Evolutionary conservation across 805 yeast genomes (phyloP).

Genomic region (Saturnispora kantuleensis): DNA sequence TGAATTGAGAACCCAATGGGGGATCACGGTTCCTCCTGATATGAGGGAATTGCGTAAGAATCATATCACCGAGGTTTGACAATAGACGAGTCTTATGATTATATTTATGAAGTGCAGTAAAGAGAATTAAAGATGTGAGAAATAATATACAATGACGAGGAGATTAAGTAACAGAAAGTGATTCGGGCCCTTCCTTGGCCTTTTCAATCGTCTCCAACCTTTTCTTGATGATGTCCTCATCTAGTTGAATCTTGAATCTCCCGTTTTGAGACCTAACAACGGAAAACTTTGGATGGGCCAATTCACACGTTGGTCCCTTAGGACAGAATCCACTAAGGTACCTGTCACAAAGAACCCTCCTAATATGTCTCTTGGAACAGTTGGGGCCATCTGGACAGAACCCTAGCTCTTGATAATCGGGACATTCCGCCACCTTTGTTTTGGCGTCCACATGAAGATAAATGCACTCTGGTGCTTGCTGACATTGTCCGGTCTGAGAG

Average conservation of each 20-base stretch:
- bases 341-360: conserved; percentile 66
- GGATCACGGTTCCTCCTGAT: conserved; percentile 72
- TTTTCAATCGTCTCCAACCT: conserved; percentile 14
- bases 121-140: background rate
- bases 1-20: conserved; percentile 61
- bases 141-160: background rate
- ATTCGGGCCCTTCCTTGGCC: conserved; percentile 1
- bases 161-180: background rate
- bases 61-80: background rate
- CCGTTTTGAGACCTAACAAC: conserved; percentile 31
- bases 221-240: conserved; percentile 26
- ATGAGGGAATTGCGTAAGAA: conserved; percentile 52
- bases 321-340: conserved; percentile 92
- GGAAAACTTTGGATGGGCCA: conserved; percentile 76
- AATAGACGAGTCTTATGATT: background rate
- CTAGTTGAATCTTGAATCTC: conserved; percentile 35
- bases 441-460: conserved; percentile 87
- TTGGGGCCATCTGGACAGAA: conserved; percentile 88
- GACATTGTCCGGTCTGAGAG: conserved; percentile 74
- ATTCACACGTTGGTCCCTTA: conserved; percentile 67
- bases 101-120: background rate
- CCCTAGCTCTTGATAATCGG: conserved; percentile 67
- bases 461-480: conserved; percentile 89
- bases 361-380: conserved; percentile 72
- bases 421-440: conserved; percentile 80